Conservation (phyloP, 73 alveolate species). For the Vitrella brassicaformis region DNA sequence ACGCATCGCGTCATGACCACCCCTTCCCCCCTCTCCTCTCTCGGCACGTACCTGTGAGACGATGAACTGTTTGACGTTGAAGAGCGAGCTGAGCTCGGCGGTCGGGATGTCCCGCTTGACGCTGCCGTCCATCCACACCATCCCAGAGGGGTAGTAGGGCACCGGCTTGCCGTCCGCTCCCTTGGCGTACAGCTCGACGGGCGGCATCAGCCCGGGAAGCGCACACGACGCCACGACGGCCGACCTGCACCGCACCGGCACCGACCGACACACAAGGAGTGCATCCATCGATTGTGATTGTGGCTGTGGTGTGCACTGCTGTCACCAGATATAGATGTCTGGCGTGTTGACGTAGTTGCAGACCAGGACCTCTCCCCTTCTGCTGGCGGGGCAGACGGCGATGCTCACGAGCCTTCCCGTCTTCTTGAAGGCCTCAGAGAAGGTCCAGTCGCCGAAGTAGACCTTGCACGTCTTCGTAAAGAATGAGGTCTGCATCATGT, state of each 20-base stretch:
- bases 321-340: neutral
- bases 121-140: neutral
- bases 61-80: neutral
- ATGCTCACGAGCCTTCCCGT: neutral
- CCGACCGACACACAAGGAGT: no score
- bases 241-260: neutral
- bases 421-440: neutral
- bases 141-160: neutral
- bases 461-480: neutral
- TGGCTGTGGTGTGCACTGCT: no score
- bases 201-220: neutral
- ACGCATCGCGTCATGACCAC: no score
- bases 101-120: neutral
- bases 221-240: neutral
- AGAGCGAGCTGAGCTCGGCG: neutral
- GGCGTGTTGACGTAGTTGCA: neutral
- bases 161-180: neutral
- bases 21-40: no score
- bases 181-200: neutral
- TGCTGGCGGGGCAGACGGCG: neutral
- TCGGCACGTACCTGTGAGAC: neutral
- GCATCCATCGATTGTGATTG: no score
- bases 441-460: neutral
- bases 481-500: neutral
- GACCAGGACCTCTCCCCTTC: neutral